Evolutionary conservation across 495 filamentous ascomycete genomes (phyloP).

Genomic region (Penicillium diatomitis): DNA sequence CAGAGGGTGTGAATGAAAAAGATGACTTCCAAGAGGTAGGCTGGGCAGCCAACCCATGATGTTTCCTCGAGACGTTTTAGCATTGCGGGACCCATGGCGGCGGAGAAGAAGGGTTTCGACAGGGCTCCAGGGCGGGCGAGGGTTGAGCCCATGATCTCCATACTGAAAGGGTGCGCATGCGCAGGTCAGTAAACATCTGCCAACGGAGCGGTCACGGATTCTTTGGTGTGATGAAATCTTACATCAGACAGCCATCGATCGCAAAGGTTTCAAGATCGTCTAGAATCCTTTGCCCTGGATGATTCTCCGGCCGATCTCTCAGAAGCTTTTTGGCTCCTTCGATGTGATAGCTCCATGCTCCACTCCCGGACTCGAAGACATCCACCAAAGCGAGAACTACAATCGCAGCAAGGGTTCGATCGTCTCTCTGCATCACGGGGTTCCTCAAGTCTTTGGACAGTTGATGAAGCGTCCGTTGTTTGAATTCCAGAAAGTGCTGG

Average conservation of each 20-base stretch:
- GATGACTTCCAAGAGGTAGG: slow-evolving; percentile 39
- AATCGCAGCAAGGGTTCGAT: slow-evolving; percentile 32
- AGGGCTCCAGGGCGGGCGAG: slow-evolving; percentile 37
- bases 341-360: slow-evolving; percentile 40
- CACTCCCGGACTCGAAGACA: slow-evolving; percentile 36
- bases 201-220: background rate
- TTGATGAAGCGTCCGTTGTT: slow-evolving; percentile 35
- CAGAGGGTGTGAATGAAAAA: slow-evolving; percentile 38
- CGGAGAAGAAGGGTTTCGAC: slow-evolving; percentile 35
- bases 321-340: slow-evolving; percentile 39
- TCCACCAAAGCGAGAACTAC: slow-evolving; percentile 37
- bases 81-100: slow-evolving; percentile 29
- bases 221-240: slow-evolving; percentile 1
- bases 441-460: slow-evolving; percentile 29
- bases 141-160: slow-evolving; percentile 42
- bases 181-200: background rate
- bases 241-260: slow-evolving; percentile 36
- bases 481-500: slow-evolving; percentile 33
- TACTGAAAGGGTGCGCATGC: slow-evolving; percentile 10
- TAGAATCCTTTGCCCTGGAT: slow-evolving; percentile 18
- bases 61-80: slow-evolving; percentile 40
- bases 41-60: slow-evolving; percentile 40
- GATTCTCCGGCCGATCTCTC: slow-evolving; percentile 18
- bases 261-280: slow-evolving; percentile 34
- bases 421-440: slow-evolving; percentile 30